A percentile compares a stretch with the other conserved stretches of the same genome.
phyloP scores from a whole-genome alignment of 352 stramenopile species.

The Aphanomyces cochlioides region DNA sequence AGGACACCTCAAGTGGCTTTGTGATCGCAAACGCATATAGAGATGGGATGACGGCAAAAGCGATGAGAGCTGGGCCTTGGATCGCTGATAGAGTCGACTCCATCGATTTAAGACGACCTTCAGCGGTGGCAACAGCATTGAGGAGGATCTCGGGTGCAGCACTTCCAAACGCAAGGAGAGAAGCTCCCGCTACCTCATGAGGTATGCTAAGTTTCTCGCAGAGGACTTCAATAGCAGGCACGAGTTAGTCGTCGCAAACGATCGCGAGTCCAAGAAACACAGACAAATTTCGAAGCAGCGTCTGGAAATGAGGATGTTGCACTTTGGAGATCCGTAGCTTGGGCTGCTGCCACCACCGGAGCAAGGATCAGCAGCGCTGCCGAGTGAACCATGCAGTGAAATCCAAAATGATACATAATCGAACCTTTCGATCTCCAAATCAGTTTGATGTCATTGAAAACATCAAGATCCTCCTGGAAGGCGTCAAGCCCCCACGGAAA shows the following conservation, averaged over 20 bases:
- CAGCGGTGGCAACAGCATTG: constrained; percentile 68
- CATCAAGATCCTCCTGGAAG: neutral
- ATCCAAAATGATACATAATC: too few relatives aligned
- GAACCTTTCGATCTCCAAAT: neutral
- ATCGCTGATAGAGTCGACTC: constrained; percentile 64
- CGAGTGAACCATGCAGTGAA: neutral
- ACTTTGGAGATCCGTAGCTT: neutral
- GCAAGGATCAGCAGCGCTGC: neutral
- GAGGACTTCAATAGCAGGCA: constrained; percentile 71
- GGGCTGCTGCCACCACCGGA: neutral
- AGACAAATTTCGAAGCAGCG: constrained; percentile 56
- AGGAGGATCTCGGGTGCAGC: constrained; percentile 83
- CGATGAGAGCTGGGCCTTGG: constrained; percentile 82
- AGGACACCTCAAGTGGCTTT: constrained; percentile 65
- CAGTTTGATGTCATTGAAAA: neutral
- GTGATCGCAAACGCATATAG: constrained; percentile 59
- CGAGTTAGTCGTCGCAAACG: constrained; percentile 87
- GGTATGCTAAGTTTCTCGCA: constrained; percentile 55
- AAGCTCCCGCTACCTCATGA: constrained; percentile 71
- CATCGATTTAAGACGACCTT: constrained; percentile 44
- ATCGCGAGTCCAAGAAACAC: constrained; percentile 83
- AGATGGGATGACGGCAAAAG: constrained; percentile 82
- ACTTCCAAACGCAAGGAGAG: constrained; percentile 79
- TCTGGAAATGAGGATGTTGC: constrained; percentile 46
- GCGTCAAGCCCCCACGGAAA: too few relatives aligned